Evolutionary conservation across 768 basidiomycete genomes (phyloP).

Genomic region (Leccinum aurantiacum): DNA sequence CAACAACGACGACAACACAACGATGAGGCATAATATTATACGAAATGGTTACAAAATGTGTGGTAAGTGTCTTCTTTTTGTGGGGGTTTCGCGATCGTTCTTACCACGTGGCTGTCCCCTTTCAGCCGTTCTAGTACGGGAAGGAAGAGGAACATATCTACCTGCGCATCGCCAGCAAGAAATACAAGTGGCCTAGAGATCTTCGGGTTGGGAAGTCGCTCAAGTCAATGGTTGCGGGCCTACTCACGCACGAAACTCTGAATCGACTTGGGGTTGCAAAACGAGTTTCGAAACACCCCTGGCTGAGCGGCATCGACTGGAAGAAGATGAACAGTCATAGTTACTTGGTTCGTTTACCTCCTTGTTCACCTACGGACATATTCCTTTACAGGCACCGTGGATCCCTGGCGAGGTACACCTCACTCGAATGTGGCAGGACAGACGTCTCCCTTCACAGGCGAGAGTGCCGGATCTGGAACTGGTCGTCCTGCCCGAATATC

Average conservation of each 20-base stretch:
- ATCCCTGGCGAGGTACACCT: constrained; percentile 33
- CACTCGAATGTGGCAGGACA: constrained; percentile 38
- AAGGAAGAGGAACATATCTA: constrained; percentile 28
- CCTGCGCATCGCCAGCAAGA: constrained; percentile 28
- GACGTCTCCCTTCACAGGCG: constrained; percentile 36
- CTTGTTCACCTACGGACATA: background rate
- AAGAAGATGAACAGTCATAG: constrained; percentile 40
- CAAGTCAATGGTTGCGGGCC: constrained; percentile 41
- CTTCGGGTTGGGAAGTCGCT: constrained; percentile 40
- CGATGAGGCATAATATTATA: constrained; percentile 41
- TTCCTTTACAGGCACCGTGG: constrained; percentile 42
- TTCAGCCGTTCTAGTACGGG: constrained; percentile 31
- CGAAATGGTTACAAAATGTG: constrained; percentile 48
- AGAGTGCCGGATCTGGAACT: constrained; percentile 42
- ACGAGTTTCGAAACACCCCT: constrained; percentile 42
- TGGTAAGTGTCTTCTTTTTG: constrained; percentile 25
- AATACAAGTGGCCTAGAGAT: constrained; percentile 40
- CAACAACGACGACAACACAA: no score
- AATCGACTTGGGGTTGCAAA: constrained; percentile 41
- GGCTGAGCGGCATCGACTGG: constrained; percentile 50
- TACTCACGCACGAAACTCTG: constrained; percentile 39
- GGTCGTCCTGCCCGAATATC: constrained; percentile 33
- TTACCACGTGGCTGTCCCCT: background rate
- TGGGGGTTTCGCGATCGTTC: background rate
- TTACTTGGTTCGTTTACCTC: constrained; percentile 43